These are phyloP conservation scores for Quercus bicolor DNA, from an alignment of 306 rosid species.

Conservation along the genomic window DNA sequence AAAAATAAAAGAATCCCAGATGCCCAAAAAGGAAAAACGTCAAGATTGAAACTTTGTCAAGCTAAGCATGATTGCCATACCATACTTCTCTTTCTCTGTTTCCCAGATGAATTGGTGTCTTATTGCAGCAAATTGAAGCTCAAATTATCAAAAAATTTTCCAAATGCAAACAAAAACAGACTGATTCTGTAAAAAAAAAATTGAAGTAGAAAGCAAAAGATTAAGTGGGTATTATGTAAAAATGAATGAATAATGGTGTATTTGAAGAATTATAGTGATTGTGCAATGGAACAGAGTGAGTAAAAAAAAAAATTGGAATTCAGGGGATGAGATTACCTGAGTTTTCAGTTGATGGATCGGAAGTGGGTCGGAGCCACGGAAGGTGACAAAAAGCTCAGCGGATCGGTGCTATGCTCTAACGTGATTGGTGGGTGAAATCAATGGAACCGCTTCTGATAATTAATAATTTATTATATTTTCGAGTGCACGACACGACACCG, in stretches of 20 bases:
- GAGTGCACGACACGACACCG: neutral
- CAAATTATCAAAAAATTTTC: conserved; percentile 9
- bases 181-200: neutral
- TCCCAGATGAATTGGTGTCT: neutral
- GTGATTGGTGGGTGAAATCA: neutral
- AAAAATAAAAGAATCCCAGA: neutral
- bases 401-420: neutral
- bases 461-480: neutral
- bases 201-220: neutral
- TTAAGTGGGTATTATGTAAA: neutral
- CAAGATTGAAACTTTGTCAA: neutral
- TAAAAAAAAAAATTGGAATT: neutral
- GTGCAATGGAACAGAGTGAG: neutral
- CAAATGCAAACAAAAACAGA: conserved; percentile 1
- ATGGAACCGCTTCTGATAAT: neutral
- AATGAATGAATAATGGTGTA: neutral
- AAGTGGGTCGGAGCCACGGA: neutral
- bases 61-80: conserved; percentile 23
- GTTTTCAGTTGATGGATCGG: neutral
- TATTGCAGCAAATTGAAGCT: neutral
- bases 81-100: conserved; percentile 28
- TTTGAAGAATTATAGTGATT: too few relatives aligned
- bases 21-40: neutral
- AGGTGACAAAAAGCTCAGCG: neutral
- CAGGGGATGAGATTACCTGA: neutral